phyloP scores from a whole-genome alignment of 257 asterid genomes.

The Cinchona pubescens region DNA sequence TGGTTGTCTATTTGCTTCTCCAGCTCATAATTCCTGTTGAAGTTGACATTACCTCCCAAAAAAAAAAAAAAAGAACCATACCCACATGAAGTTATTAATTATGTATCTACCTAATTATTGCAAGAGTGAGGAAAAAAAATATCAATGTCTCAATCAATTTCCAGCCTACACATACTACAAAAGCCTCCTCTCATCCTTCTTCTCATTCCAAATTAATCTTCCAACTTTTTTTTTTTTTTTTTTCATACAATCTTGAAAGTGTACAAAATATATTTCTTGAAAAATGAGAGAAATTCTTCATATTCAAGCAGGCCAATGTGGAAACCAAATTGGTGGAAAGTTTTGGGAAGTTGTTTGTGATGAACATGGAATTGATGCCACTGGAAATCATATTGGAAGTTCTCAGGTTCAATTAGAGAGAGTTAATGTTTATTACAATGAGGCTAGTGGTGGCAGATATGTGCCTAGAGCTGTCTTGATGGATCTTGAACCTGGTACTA shows the following conservation, averaged over 20 bases:
- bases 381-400: conserved; percentile 46
- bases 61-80: conserved; percentile 21
- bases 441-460: conserved; percentile 70
- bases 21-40: conserved; percentile 58
- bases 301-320: conserved; percentile 76
- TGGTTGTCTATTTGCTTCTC: conserved; percentile 39
- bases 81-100: conserved; percentile 48
- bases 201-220: neutral
- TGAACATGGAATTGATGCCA: conserved; percentile 59
- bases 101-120: conserved; percentile 26
- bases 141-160: conserved; percentile 47
- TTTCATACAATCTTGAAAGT: no score
- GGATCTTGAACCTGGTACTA: conserved; percentile 75
- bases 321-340: conserved; percentile 73
- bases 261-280: neutral
- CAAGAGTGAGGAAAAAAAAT: conserved; percentile 18
- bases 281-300: conserved; percentile 71
- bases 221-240: no score
- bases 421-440: conserved; percentile 66
- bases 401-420: conserved; percentile 55
- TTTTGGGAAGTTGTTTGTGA: conserved; percentile 72
- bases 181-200: conserved; percentile 20
- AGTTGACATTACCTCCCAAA: conserved; percentile 45
- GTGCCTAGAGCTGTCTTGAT: conserved; percentile 67
- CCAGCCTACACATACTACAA: conserved; percentile 27